Evolutionary conservation across 176 grass and related monocot genomes (phyloP), one percentile per base, ranked within the genome.

Genomic region (Rhynchospora tenuis): DNA sequence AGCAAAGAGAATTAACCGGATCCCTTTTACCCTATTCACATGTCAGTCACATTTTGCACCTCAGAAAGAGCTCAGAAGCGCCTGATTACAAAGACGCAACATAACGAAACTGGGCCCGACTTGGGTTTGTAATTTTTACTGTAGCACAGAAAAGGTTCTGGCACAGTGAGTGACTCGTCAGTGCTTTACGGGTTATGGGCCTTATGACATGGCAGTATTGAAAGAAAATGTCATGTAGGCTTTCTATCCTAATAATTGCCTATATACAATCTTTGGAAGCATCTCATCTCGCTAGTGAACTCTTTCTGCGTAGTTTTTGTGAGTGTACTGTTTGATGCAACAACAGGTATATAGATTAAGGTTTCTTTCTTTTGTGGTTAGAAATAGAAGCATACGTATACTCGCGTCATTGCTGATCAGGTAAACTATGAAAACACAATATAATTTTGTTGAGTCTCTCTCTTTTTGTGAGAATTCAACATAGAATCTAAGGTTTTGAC

Each of bases 171-270:
- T 73, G 70, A 73, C 4, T 51, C 20, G 45, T 73, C 45, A 73
- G 70, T 73, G 48, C 70, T 48, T 73, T 73, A 47, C n/a, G 69
- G 69, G 69, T 73, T 73, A 73, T 50, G 69, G n/a, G 69, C 19
- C 69, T 73, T 27, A 38, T 73, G 50, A 50, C 70, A 73, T 73
- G 70, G 45, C 45, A 51, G 70, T 45, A 24, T 26, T 15, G 45
- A 73, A 73, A 73, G 70, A 73, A 26, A 46, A 20, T 5, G 22
- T 51, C 70, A 73, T 15, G 70, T 73, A 73, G 70, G 20, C 70
- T 73, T 73, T 73, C 44, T 73, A 23, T 24, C 70, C 33, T 38
- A 73, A 48, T 73, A 73, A 66, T 50, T 73, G 70, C 22, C 23
- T 73, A 20, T 27, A 51, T 73, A n/a, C 16, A 51, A 50, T 50